Evolutionary conservation across 306 rosid species (phyloP), one percentile per base, ranked within the genome.

Genomic region (Fragaria ananassa): DNA sequence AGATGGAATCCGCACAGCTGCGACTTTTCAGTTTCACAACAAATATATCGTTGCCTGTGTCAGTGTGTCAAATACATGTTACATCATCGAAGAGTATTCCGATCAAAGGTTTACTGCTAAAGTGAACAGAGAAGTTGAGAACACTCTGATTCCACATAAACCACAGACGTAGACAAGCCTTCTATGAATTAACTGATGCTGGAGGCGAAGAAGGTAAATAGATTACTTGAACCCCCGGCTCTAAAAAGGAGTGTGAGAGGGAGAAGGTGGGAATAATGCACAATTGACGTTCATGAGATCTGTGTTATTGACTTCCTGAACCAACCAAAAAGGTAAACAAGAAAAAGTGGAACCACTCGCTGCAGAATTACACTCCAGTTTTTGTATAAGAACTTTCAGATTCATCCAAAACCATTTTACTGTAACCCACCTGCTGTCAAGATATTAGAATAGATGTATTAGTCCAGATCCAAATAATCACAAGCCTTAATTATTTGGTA

Each of bases 321-420:
- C 80, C 84, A 79, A 80, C 65, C 83, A 61, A 66, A 75, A 75
- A 45, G 35, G 65, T 39, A 17, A 45, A 62, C 62, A 56, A 37
- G 69, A 56, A 56, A 74, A 60, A 70, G 78, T 31, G 71, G 84
- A 67, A 83, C 74, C 87, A 51, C 76, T 76, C 56, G 34, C 80
- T 78, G 87, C 76, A 81, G 90, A 91, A 87, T 81, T 89, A 84
- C 89, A 85, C 83, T 87, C 85, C 82, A 79, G 60, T 84, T 37
- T 37, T 37, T 37, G 41, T 37, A 37, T 37, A 37, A 37, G 41
- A 37, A 79, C 86, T 81, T 80, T 76, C 82, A 78, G 67, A 65
- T 85, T 75, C 73, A 75, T 77, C 77, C 79, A 78, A 37, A 71
- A 18, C 8, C 69, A 25, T 42, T 6, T 76, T 66, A 68, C 82